Percentiles rank a stretch among this genome's conserved stretches.
These are phyloP conservation scores for Neolentinus lepideus DNA, from an alignment of 1,284 basidiomycete genomes.

Conservation along the genomic window DNA sequence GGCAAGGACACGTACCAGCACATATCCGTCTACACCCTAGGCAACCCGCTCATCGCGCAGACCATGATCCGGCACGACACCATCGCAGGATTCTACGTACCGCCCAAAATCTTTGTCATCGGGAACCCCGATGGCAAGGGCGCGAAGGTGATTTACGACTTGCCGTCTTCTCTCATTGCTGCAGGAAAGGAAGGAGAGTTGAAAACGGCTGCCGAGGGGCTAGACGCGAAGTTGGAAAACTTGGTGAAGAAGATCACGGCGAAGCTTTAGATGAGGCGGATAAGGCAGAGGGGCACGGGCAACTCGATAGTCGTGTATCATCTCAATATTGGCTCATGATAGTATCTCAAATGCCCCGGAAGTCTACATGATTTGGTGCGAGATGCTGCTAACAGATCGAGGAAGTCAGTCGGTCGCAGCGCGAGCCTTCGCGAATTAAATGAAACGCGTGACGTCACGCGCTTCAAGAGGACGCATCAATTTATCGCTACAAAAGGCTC, in stretches of 20 bases:
- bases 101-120: constrained; percentile 37
- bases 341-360: too few relatives aligned
- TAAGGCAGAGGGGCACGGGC: too few relatives aligned
- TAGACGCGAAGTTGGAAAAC: constrained; percentile 40
- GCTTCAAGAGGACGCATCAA: constrained; percentile 7
- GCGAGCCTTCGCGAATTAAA: neutral
- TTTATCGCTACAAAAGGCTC: too few relatives aligned
- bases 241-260: constrained; percentile 22
- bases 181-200: constrained; percentile 20
- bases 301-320: neutral
- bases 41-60: constrained; percentile 47
- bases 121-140: constrained; percentile 31
- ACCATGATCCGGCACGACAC: constrained; percentile 37
- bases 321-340: too few relatives aligned
- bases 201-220: constrained; percentile 22
- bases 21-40: constrained; percentile 38
- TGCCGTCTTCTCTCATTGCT: constrained; percentile 35
- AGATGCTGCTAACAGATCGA: too few relatives aligned
- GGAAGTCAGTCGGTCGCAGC: too few relatives aligned
- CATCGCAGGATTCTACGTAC: constrained; percentile 35
- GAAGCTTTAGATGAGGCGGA: neutral
- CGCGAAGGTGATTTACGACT: constrained; percentile 40
- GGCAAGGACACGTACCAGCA: constrained; percentile 17
- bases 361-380: too few relatives aligned
- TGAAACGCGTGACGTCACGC: constrained; percentile 9